phyloP scores from a whole-genome alignment of 345 rosid species.

The Linum tenue region DNA sequence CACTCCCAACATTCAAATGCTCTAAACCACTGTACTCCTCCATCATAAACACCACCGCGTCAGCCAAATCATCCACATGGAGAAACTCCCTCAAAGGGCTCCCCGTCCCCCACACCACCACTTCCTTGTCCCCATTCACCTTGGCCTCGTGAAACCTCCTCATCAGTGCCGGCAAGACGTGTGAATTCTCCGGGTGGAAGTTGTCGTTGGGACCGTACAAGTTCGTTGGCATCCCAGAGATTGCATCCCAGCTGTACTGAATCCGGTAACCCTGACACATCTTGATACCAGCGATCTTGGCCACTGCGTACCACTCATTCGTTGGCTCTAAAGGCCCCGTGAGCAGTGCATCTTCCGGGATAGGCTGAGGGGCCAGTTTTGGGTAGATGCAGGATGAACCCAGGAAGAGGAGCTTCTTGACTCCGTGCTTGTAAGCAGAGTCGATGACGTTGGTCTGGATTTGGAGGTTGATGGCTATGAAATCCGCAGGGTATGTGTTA shows the following conservation, averaged over 20 bases:
- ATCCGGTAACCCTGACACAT: conserved; percentile 89
- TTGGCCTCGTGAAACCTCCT: conserved; percentile 87
- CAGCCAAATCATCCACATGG: conserved; percentile 94
- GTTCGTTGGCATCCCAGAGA: conserved; percentile 92
- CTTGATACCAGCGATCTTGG: conserved; percentile 87
- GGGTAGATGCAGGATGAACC: conserved; percentile 98
- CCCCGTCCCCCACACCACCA: conserved; percentile 96
- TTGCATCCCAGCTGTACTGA: conserved; percentile 71
- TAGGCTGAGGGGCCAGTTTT: conserved; percentile 86
- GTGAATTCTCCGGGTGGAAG: conserved; percentile 87
- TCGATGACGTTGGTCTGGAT: conserved; percentile 90
- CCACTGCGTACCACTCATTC: conserved; percentile 89
- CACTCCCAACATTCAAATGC: conserved; percentile 89
- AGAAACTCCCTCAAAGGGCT: conserved; percentile 90
- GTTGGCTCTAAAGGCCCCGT: conserved; percentile 86
- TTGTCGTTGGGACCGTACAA: conserved; percentile 84
- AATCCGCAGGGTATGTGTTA: conserved; percentile 91
- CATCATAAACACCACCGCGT: conserved; percentile 75
- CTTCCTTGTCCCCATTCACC: conserved; percentile 53
- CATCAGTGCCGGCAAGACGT: conserved; percentile 86
- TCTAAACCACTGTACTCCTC: conserved; percentile 63
- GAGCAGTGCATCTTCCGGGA: conserved; percentile 66
- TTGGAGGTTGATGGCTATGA: conserved; percentile 81
- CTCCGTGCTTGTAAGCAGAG: conserved; percentile 58
- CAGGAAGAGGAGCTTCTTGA: conserved; percentile 66